phyloP scores from a whole-genome alignment of 169 alveolate genomes.

The Miamiensis avidus region DNA sequence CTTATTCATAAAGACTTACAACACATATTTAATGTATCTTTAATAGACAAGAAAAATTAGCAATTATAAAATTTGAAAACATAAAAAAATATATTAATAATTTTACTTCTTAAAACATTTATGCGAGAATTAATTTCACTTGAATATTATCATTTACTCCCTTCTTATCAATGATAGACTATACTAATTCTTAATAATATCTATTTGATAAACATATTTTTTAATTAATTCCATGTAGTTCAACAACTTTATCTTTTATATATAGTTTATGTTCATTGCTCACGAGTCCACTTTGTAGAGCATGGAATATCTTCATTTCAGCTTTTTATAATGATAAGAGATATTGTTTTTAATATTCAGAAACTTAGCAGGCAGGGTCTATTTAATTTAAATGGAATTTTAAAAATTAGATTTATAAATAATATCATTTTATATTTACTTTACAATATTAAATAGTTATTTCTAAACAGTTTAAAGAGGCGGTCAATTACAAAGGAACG shows the following conservation, averaged over 20 bases:
- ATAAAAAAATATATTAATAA: too few species aligned
- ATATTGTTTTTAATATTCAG: neutral
- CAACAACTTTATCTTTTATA: too few species aligned
- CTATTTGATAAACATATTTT: neutral
- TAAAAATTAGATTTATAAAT: too few species aligned
- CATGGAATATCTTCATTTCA: neutral
- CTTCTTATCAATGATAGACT: neutral
- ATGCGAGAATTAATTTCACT: neutral
- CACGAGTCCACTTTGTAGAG: neutral
- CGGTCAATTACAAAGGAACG: neutral
- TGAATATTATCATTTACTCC: neutral
- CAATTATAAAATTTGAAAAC: neutral
- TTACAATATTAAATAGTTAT: too few species aligned
- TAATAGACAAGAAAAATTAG: too few species aligned
- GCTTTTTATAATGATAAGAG: neutral
- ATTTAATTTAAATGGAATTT: neutral
- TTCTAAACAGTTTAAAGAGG: neutral
- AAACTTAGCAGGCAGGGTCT: neutral
- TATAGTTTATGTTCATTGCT: neutral
- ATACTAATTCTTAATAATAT: neutral
- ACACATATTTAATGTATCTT: neutral
- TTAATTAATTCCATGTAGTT: neutral
- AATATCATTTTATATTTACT: neutral
- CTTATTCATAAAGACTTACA: neutral
- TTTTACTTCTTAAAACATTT: neutral